Percentiles rank a stretch among this genome's conserved stretches.
Conservation (phyloP, 768 basidiomycete genomes). For the Termitomyces sp. region DNA sequence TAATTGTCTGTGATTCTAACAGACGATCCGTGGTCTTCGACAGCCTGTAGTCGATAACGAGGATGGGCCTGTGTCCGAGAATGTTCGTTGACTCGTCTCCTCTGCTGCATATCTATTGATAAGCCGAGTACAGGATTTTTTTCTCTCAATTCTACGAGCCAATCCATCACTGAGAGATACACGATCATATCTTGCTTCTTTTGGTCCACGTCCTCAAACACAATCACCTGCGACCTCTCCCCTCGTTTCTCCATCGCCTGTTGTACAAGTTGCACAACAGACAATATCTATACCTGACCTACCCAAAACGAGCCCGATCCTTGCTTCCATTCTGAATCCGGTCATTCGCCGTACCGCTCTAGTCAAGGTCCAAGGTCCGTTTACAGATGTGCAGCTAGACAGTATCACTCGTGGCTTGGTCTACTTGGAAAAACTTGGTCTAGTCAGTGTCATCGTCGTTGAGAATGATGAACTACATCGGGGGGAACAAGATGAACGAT, state of each 20-base stretch:
- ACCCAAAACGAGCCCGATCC: constrained; percentile 45
- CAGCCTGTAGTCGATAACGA: constrained; percentile 30
- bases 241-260: constrained; percentile 22
- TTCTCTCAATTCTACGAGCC: constrained; percentile 88
- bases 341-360: constrained; percentile 83
- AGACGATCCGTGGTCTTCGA: constrained; percentile 39
- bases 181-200: constrained; percentile 86
- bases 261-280: constrained; percentile 22
- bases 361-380: constrained; percentile 96
- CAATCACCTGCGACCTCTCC: constrained; percentile 22
- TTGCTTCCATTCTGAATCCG: constrained; percentile 80
- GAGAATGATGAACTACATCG: constrained; percentile 76
- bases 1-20: constrained; percentile 3
- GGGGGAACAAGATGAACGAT: constrained; percentile 67
- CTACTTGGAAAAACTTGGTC: constrained; percentile 91
- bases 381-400: constrained; percentile 87
- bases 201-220: constrained; percentile 59
- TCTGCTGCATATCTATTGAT: constrained; percentile 9
- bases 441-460: constrained; percentile 93
- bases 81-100: constrained; percentile 32
- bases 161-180: constrained; percentile 91
- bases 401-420: constrained; percentile 92
- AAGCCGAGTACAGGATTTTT: constrained; percentile 72
- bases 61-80: constrained; percentile 39
- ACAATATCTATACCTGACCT: constrained; percentile 29